These are phyloP conservation scores for Podaxis sp. DNA, from an alignment of 768 basidiomycete species.

Conservation along the genomic window DNA sequence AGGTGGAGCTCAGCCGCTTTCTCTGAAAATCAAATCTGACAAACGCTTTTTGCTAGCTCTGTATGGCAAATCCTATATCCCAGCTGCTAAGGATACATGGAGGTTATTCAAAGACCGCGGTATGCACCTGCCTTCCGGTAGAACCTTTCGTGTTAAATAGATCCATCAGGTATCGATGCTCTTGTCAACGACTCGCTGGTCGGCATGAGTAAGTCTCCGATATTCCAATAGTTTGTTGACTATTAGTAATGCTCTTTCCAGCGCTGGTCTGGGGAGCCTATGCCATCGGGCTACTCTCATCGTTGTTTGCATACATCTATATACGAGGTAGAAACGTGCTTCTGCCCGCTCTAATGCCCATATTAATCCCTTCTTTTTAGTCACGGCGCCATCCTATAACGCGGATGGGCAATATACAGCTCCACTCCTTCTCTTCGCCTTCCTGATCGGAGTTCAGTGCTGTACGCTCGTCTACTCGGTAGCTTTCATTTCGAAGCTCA, in stretches of 20 bases:
- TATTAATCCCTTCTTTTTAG: conserved; percentile 31
- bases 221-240: background rate
- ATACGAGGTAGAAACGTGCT: conserved; percentile 52
- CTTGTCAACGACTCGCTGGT: conserved; percentile 83
- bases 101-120: conserved; percentile 72
- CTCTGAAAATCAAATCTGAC: background rate
- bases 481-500: conserved; percentile 12
- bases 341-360: background rate
- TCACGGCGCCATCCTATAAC: conserved; percentile 77
- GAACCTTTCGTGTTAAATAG: conserved; percentile 16
- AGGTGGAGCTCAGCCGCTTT: conserved; percentile 35
- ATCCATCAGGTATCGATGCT: conserved; percentile 61
- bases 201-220: conserved; percentile 58
- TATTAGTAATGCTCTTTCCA: conserved; percentile 22
- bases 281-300: conserved; percentile 68
- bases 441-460: conserved; percentile 75
- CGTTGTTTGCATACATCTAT: conserved; percentile 77
- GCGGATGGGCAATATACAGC: conserved; percentile 73
- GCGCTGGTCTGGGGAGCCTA: conserved; percentile 84
- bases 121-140: conserved; percentile 20
- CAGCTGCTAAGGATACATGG: conserved; percentile 85
- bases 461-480: conserved; percentile 42
- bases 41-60: conserved; percentile 44
- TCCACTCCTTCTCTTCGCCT: conserved; percentile 75
- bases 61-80: conserved; percentile 82